Conservation (phyloP, 306 rosid species). For the Pterocarpus macrocarpus region DNA sequence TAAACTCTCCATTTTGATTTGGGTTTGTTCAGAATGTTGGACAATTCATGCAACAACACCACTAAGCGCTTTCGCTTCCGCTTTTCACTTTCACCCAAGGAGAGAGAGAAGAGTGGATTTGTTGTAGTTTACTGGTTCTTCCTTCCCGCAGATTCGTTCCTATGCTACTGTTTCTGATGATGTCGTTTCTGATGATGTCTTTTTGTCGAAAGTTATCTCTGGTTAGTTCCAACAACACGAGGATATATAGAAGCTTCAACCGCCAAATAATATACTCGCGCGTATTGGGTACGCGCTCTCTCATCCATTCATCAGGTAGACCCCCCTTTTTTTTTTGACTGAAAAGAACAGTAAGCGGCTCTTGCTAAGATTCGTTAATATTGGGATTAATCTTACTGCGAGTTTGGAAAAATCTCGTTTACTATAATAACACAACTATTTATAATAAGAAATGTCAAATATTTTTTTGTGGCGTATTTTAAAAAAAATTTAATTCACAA, state of each 20-base stretch:
- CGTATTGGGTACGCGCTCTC: neutral
- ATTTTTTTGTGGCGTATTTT: no score
- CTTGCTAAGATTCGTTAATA: no score
- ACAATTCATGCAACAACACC: slow-evolving; percentile 31
- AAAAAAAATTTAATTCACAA: no score
- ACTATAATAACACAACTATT: no score
- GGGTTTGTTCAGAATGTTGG: neutral
- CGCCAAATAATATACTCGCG: neutral
- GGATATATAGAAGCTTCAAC: neutral
- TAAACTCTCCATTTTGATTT: slow-evolving; percentile 58
- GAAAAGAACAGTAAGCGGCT: no score
- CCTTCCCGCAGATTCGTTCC: slow-evolving; percentile 18
- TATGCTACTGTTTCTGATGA: neutral
- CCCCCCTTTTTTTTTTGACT: no score
- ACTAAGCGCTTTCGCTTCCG: neutral
- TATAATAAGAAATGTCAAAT: no score
- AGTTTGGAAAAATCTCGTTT: no score
- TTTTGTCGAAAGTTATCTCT: neutral
- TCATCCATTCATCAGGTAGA: neutral
- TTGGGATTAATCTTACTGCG: no score
- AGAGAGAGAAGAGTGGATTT: neutral
- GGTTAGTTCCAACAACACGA: slow-evolving; percentile 4
- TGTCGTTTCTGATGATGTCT: neutral
- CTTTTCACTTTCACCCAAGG: neutral
- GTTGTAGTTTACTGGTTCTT: slow-evolving; percentile 5